phyloP scores from a whole-genome alignment of 306 rosid species.

The Lathyrus oleraceus region DNA sequence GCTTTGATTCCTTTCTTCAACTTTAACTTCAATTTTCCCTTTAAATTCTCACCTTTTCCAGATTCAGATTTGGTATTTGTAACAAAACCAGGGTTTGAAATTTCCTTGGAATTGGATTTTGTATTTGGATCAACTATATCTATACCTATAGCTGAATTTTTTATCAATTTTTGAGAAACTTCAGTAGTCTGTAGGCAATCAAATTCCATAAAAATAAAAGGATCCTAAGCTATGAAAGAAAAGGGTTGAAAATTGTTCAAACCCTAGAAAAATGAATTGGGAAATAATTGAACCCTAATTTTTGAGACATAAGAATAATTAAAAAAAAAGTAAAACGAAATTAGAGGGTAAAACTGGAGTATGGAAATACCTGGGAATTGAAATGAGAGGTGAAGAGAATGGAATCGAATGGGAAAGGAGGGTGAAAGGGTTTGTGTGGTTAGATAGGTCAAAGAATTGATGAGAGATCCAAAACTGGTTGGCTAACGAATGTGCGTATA shows the following conservation, averaged over 20 bases:
- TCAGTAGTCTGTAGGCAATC: slow-evolving; percentile 64
- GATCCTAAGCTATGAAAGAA: slow-evolving; percentile 35
- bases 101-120: slow-evolving; percentile 31
- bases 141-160: slow-evolving; percentile 36
- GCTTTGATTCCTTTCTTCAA: slow-evolving; percentile 50
- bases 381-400: slow-evolving; percentile 1
- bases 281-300: slow-evolving; percentile 26
- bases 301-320: neutral
- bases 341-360: neutral
- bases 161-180: slow-evolving; percentile 53
- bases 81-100: slow-evolving; percentile 21
- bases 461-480: slow-evolving; percentile 4
- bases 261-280: slow-evolving; percentile 37
- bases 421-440: slow-evolving; percentile 8
- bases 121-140: slow-evolving; percentile 42
- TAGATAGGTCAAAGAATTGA: neutral
- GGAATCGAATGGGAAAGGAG: neutral
- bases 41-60: slow-evolving; percentile 35
- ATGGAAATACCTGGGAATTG: slow-evolving; percentile 44
- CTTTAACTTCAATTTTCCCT: slow-evolving; percentile 35
- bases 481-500: neutral
- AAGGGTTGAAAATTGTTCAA: slow-evolving; percentile 44
- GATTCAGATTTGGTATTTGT: slow-evolving; percentile 34
- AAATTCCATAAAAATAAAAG: slow-evolving; percentile 83
- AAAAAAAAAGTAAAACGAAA: neutral